These are phyloP conservation scores for Quercus cerris DNA, from an alignment of 306 rosid species.

Conservation along the genomic window DNA sequence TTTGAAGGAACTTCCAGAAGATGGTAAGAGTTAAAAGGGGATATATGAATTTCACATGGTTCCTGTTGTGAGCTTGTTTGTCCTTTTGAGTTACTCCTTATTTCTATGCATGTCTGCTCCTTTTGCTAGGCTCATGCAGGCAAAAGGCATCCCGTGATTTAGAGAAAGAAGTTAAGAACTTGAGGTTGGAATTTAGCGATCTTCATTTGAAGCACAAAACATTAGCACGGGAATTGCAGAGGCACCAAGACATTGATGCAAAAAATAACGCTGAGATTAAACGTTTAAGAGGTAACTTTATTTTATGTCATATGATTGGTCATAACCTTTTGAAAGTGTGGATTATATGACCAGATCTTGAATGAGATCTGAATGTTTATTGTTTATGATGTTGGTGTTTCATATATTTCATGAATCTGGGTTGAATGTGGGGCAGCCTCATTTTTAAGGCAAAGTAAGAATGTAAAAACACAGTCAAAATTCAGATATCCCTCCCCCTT, in stretches of 20 bases:
- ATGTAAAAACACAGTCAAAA: neutral
- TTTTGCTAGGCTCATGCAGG: conserved; percentile 59
- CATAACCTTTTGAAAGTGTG: neutral
- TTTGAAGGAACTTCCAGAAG: conserved; percentile 49
- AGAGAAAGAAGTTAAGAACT: conserved; percentile 48
- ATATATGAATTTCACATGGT: conserved; percentile 2
- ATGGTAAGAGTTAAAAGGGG: conserved; percentile 46
- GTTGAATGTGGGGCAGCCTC: neutral
- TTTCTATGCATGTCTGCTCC: conserved; percentile 25
- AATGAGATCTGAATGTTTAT: neutral
- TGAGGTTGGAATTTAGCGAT: conserved; percentile 59
- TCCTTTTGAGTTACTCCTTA: conserved; percentile 19
- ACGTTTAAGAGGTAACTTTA: conserved; percentile 54
- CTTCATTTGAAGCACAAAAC: conserved; percentile 60
- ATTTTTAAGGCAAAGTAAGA: neutral
- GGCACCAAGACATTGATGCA: conserved; percentile 54
- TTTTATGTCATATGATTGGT: neutral
- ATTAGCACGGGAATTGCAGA: conserved; percentile 59
- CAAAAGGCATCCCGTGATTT: conserved; percentile 41
- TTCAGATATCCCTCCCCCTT: neutral
- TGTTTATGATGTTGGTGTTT: neutral
- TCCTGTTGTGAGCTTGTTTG: neutral
- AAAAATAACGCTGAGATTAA: conserved; percentile 60
- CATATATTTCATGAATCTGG: neutral
- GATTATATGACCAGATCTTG: neutral